A percentile compares a stretch with the other conserved stretches of the same genome.
phyloP scores from a whole-genome alignment of 179 eudicot genomes.

The Silene vulgaris region DNA sequence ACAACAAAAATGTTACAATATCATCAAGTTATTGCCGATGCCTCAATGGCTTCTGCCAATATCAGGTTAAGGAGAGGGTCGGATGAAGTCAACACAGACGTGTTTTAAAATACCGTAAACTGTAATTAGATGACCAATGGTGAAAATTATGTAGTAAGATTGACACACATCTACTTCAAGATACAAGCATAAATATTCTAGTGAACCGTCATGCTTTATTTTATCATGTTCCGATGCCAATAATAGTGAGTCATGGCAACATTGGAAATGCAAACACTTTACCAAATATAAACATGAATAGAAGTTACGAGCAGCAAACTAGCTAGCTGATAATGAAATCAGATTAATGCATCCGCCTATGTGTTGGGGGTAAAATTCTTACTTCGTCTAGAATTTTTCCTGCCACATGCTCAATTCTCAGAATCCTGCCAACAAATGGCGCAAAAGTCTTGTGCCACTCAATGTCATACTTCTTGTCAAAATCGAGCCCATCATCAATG shows the following conservation, averaged over 20 bases:
- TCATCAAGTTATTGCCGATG: neutral
- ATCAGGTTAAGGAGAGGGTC: neutral
- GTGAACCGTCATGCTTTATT: neutral
- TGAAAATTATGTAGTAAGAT: neutral
- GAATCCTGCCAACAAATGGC: conserved; percentile 70
- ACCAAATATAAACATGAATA: neutral
- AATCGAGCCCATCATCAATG: conserved; percentile 76
- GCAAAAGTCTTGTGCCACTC: conserved; percentile 66
- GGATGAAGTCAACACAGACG: neutral
- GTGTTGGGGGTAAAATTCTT: conserved; percentile 22
- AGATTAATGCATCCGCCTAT: neutral
- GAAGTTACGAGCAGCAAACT: neutral
- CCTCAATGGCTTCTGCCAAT: neutral
- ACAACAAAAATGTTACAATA: neutral
- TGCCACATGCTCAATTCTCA: conserved; percentile 85
- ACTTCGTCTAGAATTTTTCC: conserved; percentile 71
- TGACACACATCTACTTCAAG: neutral
- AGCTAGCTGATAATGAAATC: neutral
- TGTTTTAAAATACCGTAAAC: neutral
- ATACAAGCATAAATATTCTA: neutral
- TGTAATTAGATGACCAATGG: neutral
- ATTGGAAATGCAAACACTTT: neutral
- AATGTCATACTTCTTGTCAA: conserved; percentile 57
- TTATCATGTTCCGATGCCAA: neutral
- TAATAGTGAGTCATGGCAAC: neutral